phyloP scores from a whole-genome alignment of 345 rosid species.

The Pugionium cornutum region DNA sequence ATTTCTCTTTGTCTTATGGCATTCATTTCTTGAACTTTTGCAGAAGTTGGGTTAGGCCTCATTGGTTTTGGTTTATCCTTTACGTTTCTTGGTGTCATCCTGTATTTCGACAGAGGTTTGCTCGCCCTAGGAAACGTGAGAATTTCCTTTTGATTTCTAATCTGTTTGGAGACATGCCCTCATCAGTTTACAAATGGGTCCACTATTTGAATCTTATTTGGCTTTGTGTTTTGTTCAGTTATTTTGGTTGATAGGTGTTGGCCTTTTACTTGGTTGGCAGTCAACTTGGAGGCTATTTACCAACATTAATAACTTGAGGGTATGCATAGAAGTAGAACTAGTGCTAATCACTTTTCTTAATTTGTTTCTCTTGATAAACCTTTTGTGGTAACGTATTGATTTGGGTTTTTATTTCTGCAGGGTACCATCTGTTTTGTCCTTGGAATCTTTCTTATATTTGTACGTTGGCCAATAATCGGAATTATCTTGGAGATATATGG shows the following conservation, averaged over 20 bases:
- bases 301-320: conserved; percentile 70
- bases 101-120: conserved; percentile 77
- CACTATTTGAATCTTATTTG: conserved; percentile 23
- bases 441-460: conserved; percentile 83
- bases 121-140: conserved; percentile 84
- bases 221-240: conserved; percentile 47
- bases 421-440: conserved; percentile 71
- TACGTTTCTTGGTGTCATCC: conserved; percentile 67
- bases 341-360: neutral
- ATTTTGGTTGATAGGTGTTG: conserved; percentile 73
- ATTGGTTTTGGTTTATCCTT: conserved; percentile 78
- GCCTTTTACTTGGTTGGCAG: conserved; percentile 79
- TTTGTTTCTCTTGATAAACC: conserved; percentile 7
- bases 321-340: conserved; percentile 21
- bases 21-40: conserved; percentile 30
- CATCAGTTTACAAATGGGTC: neutral
- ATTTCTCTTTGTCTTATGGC: neutral
- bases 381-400: neutral
- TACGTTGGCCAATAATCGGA: conserved; percentile 89
- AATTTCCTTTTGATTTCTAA: conserved; percentile 6
- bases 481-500: conserved; percentile 73
- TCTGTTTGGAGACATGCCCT: neutral
- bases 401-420: conserved; percentile 45
- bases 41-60: conserved; percentile 81
- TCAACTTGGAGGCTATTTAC: conserved; percentile 76